phyloP scores from a whole-genome alignment of 768 basidiomycete genomes.

The Amanita pseudoporphyria region DNA sequence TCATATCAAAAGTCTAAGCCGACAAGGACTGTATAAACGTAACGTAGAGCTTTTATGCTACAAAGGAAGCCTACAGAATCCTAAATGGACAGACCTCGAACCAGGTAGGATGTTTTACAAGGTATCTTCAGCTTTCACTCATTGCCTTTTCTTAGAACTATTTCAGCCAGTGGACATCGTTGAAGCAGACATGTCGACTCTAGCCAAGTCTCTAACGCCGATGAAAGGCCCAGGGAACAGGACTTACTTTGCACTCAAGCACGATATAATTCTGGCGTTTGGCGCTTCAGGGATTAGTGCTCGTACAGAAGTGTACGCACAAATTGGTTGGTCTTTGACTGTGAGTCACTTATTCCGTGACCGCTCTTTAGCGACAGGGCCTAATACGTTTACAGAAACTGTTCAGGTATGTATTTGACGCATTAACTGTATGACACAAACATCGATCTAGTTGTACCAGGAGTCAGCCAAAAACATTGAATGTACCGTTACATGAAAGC shows the following conservation, averaged over 20 bases:
- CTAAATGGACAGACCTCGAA: slow-evolving; percentile 5
- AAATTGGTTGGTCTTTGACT: slow-evolving; percentile 10
- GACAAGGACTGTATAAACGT: slow-evolving; percentile 7
- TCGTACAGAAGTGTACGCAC: slow-evolving; percentile 13
- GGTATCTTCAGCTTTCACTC: background rate
- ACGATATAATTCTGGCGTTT: slow-evolving; percentile 12
- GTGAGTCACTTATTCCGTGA: slow-evolving; percentile 8
- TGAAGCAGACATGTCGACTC: slow-evolving; percentile 5
- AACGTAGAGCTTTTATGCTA: slow-evolving; percentile 11
- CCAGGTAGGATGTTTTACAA: background rate
- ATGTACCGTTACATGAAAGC: slow-evolving; percentile 5
- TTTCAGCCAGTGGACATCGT: slow-evolving; percentile 4
- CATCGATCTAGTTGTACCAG: background rate
- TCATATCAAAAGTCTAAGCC: slow-evolving; percentile 10
- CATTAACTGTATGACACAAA: too few relatives aligned
- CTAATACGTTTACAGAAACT: background rate
- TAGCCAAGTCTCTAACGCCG: slow-evolving; percentile 4
- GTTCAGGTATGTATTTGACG: background rate
- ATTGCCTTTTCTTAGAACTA: background rate
- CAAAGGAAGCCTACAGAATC: slow-evolving; percentile 8
- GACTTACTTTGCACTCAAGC: slow-evolving; percentile 11
- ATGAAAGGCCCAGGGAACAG: slow-evolving; percentile 4
- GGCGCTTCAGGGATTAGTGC: slow-evolving; percentile 13
- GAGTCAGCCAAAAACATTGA: background rate
- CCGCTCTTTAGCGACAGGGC: too few relatives aligned